phyloP scores from a whole-genome alignment of 495 filamentous ascomycete species.

The Xylaria telfairii region DNA sequence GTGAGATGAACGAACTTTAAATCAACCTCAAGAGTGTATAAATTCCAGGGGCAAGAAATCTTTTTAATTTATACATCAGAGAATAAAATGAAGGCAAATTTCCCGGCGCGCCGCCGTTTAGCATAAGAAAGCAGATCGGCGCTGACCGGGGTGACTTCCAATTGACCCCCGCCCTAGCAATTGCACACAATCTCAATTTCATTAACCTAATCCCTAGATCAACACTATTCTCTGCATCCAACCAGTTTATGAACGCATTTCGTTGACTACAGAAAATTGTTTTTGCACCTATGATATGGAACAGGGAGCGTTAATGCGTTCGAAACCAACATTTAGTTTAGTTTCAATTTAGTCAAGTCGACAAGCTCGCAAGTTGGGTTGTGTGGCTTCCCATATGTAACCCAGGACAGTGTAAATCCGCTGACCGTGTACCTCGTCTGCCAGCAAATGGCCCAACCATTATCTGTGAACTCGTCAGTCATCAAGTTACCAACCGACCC shows the following conservation, averaged over 20 bases:
- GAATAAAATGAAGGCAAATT: neutral
- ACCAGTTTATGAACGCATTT: no score
- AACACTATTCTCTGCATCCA: no score
- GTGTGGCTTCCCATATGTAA: slow-evolving; percentile 19
- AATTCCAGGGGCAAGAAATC: neutral
- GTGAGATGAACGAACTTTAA: no score
- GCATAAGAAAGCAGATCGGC: neutral
- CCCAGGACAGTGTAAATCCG: slow-evolving; percentile 22
- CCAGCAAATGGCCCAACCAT: slow-evolving; percentile 22
- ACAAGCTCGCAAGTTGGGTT: slow-evolving; percentile 21
- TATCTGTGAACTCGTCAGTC: slow-evolving; percentile 13
- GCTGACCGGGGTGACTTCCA: neutral
- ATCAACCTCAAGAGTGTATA: no score
- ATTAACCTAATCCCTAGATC: neutral
- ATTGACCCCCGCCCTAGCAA: neutral
- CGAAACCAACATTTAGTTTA: slow-evolving; percentile 8
- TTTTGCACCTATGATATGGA: neutral
- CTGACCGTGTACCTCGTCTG: slow-evolving; percentile 14
- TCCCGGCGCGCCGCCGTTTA: neutral
- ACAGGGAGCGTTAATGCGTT: neutral
- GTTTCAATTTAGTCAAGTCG: slow-evolving; percentile 19
- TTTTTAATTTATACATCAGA: neutral
- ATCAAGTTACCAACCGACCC: neutral
- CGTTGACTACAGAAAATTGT: no score
- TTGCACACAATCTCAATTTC: neutral